Evolutionary conservation across 805 yeast genomes (phyloP), one percentile per base, ranked within the genome.

Genomic region (Yarrowia sp.): DNA sequence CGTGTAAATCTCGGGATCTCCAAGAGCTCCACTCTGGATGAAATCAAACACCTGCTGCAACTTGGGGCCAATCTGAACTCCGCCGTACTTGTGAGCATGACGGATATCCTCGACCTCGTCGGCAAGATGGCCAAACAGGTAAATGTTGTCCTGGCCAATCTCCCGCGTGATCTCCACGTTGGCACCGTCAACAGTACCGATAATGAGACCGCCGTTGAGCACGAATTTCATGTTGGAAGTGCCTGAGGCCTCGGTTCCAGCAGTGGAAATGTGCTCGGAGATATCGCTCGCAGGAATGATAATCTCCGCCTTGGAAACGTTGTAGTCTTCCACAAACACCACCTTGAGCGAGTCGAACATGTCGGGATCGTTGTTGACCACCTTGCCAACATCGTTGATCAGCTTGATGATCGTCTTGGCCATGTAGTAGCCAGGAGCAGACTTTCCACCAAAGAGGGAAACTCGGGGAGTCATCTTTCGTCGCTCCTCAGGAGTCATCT

Each of bases 391-490:
- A 66, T 90, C 79, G 77, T 90, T 92, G 75, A 92, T 85, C 77
- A 92, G 83, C 78, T 92, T 91, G 76, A 92, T 93, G 74, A 92
- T 90, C 69, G 90, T 85, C 79, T 92, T 92, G 69, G 98, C 98
- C 87, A 92, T 91, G 80, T 91, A 92, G 78, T 92, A 92, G 71
- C 98, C 98, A n/a, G 98, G 98, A 12, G 98, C 98, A 69, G 96
- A 90, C 79, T 93, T 92, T 76, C 98, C 98, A 72, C 98, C 98
- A 78, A 93, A 87, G 70, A 92, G 85, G 50, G 87, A 84, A 68
- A 90, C 95, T 75, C 89, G 90, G 69, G 97, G 88, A 69, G 86
- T 84, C 77, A 84, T 86, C 74, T 85, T 84, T 70, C 77, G 73
- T 74, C 89, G 82, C 78, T 91, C 89, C 68, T 84, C 85, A 10